Evolutionary conservation across 2,329 filamentous ascomycete species (phyloP), one percentile per base, ranked within the genome.

Genomic region (Colletotrichum sp.): DNA sequence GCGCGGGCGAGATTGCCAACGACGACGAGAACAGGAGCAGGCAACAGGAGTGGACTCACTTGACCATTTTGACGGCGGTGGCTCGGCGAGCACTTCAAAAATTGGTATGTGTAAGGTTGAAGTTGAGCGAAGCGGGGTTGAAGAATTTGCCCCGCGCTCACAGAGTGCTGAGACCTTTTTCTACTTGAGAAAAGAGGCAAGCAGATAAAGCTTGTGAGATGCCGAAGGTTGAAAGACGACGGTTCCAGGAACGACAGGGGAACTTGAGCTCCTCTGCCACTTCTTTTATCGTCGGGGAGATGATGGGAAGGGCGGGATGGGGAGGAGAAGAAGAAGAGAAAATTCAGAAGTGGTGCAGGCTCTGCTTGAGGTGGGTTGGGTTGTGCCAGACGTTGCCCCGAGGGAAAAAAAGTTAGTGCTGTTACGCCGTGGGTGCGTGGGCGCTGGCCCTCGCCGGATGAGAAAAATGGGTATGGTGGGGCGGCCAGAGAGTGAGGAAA

Each of bases 11-110:
- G 10, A 36, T 63, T 28, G 57, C 28, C 9, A 60, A 60, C 9
- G 26, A 60, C 9, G 16, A 28, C 6, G 57, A 9, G n/a, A 32
- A 71, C 14, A 30, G 16, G 67, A 39, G 39, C 34, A 52, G 59
- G 60, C 67, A 48, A 26, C 52, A 30, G 32, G 74, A 72, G 68
- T 52, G 61, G 72, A 96, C 96, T 94, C 94, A 98, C 96, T 99
- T 98, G 88, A 99, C 97, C 97, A 99, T 99, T 88, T 96, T 98
- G 94, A 90, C 95, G 95, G 96, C 95, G 87, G 92, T 94, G 87
- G 86, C 86, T 82, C 79, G 82, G 81, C 84, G 82, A 86, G 78
- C 84, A 83, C 85, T 48, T 84, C 83, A 80, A 84, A 84, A 82
- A 75, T 75, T 77, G 81, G 79, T 82, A 82, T 80, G 80, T 82